phyloP scores from a whole-genome alignment of 441 rosid genomes.

The Adansonia rubrostipa region DNA sequence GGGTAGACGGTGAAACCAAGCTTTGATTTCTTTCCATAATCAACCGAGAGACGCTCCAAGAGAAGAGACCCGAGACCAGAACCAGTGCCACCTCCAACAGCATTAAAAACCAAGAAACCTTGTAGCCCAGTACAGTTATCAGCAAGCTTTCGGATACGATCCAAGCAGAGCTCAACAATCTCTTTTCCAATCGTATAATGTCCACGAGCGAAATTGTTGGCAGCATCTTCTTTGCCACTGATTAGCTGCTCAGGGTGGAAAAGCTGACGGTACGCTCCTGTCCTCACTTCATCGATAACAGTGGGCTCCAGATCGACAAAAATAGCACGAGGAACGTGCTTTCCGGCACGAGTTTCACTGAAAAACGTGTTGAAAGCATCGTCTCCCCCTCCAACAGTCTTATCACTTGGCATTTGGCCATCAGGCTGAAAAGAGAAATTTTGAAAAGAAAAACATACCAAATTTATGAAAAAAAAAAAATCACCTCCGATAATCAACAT shows the following conservation, averaged over 20 bases:
- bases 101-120: conserved; percentile 36
- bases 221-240: conserved; percentile 35
- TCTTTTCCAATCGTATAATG: conserved; percentile 37
- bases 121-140: conserved; percentile 35
- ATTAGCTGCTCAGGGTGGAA: conserved; percentile 31
- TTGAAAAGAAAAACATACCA: not conserved
- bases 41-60: conserved; percentile 37
- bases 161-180: conserved; percentile 36
- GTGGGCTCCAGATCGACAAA: conserved; percentile 36
- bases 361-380: conserved; percentile 37
- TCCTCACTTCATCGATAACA: conserved; percentile 34
- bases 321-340: conserved; percentile 33
- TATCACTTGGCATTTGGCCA: conserved; percentile 35
- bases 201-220: conserved; percentile 35
- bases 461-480: not conserved
- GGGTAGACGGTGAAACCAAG: conserved; percentile 35
- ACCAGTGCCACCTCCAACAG: conserved; percentile 36
- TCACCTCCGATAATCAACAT: not conserved
- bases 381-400: conserved; percentile 28
- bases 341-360: conserved; percentile 35
- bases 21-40: conserved; percentile 32
- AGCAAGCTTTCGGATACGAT: conserved; percentile 33
- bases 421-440: conserved; percentile 16
- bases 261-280: conserved; percentile 24
- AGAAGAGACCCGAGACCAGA: conserved; percentile 35